Conservation (phyloP, 2,329 filamentous ascomycete species). For the Pseudogymnoascus verrucosus region DNA sequence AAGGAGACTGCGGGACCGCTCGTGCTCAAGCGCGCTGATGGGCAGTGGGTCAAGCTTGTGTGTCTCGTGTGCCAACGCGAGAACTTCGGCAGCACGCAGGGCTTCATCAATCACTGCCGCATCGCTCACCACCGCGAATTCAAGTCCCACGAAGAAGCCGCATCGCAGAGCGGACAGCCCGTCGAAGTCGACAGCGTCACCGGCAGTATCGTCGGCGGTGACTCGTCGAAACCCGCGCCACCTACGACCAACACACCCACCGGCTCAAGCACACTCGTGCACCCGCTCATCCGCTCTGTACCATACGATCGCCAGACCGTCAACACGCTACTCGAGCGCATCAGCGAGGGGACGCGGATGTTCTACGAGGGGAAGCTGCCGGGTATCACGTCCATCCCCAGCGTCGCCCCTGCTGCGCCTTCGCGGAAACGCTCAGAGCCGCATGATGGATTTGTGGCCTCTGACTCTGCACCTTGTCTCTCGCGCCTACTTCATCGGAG, state of each 20-base stretch:
- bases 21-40: slow-evolving; percentile 77
- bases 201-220: slow-evolving; percentile 36
- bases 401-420: slow-evolving; percentile 18
- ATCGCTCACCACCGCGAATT: slow-evolving; percentile 91
- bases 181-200: slow-evolving; percentile 59
- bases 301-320: slow-evolving; percentile 46
- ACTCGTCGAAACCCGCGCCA: slow-evolving; percentile 31
- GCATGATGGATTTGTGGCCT: slow-evolving; percentile 40
- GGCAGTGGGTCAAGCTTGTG: slow-evolving; percentile 78
- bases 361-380: slow-evolving; percentile 45
- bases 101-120: slow-evolving; percentile 98
- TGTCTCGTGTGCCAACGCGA: slow-evolving; percentile 82
- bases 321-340: slow-evolving; percentile 42
- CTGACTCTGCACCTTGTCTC: slow-evolving; percentile 56
- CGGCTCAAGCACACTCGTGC: slow-evolving; percentile 43
- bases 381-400: slow-evolving; percentile 39
- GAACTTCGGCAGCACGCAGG: slow-evolving; percentile 93
- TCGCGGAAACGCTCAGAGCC: slow-evolving; percentile 25
- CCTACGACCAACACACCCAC: slow-evolving; percentile 21
- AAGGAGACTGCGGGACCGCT: slow-evolving; percentile 79
- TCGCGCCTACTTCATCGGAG: slow-evolving; percentile 55
- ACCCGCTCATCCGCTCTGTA: slow-evolving; percentile 53
- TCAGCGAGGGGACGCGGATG: slow-evolving; percentile 45
- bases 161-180: slow-evolving; percentile 75
- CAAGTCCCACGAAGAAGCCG: slow-evolving; percentile 92